These are phyloP conservation scores for Ballota nigra DNA, from an alignment of 257 asterid genomes.

Conservation along the genomic window DNA sequence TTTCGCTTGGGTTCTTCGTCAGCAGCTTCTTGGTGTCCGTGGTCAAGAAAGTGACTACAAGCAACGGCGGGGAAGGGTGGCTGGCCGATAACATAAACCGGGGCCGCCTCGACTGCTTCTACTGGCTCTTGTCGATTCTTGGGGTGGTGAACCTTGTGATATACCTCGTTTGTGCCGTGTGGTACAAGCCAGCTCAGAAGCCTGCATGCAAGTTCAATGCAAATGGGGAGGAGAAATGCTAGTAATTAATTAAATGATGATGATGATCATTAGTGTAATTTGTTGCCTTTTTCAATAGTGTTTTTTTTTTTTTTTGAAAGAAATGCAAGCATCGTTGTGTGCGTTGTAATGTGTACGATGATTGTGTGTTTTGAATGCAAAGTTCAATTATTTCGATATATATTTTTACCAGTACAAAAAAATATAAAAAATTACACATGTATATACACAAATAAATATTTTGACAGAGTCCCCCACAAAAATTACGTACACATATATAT, in stretches of 20 bases:
- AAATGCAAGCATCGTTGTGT: background rate
- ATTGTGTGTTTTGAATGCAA: slow-evolving; percentile 16
- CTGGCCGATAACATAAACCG: slow-evolving; percentile 76
- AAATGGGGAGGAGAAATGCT: slow-evolving; percentile 44
- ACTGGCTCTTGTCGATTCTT: slow-evolving; percentile 59
- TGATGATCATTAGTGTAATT: background rate
- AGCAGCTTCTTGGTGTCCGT: slow-evolving; percentile 76
- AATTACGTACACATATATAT: no score
- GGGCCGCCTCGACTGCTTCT: slow-evolving; percentile 82
- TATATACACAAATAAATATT: no score
- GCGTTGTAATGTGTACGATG: background rate
- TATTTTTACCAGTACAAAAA: no score
- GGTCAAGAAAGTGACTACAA: slow-evolving; percentile 52
- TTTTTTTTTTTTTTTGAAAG: background rate
- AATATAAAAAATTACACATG: no score
- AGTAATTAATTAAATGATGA: background rate
- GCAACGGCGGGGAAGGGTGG: slow-evolving; percentile 62
- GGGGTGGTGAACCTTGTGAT: slow-evolving; percentile 56
- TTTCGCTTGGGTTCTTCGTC: slow-evolving; percentile 76
- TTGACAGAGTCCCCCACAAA: no score
- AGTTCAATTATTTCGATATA: background rate
- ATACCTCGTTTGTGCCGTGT: slow-evolving; percentile 57
- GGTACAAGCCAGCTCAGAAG: slow-evolving; percentile 49
- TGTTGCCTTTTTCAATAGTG: background rate
- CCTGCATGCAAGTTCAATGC: slow-evolving; percentile 19